phyloP scores from a whole-genome alignment of 2,329 filamentous ascomycete species.

The Sporothrix euskadiensis region DNA sequence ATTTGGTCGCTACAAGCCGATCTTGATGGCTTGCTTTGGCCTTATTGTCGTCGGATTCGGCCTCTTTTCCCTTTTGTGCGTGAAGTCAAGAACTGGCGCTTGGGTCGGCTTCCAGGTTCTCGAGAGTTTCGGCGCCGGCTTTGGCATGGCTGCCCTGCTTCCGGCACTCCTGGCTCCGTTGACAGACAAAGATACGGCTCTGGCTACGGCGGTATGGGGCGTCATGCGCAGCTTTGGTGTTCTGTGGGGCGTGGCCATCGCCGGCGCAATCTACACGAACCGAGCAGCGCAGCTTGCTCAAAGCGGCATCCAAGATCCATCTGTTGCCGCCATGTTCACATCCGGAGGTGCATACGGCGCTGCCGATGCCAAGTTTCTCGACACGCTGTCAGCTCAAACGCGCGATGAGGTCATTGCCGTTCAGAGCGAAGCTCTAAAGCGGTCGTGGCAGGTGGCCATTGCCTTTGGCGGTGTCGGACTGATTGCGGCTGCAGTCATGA shows the following conservation, averaged over 20 bases:
- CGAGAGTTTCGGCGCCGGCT: not conserved
- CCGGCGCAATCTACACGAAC: slow-evolving; percentile 2
- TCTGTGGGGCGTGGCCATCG: slow-evolving; percentile 5
- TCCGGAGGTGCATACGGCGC: not conserved
- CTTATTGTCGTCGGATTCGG: slow-evolving; percentile 1
- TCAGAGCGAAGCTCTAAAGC: not conserved
- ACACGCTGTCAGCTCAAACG: not conserved
- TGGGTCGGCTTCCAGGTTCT: slow-evolving; percentile 11
- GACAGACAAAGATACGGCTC: not conserved
- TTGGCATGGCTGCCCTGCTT: slow-evolving; percentile 6
- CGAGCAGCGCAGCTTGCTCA: not conserved
- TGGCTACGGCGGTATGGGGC: not conserved
- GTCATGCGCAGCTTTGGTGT: not conserved
- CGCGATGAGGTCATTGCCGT: not conserved
- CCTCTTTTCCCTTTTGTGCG: not conserved
- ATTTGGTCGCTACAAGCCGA: slow-evolving; percentile 4
- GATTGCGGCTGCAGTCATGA: not conserved
- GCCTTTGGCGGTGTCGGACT: slow-evolving; percentile 8
- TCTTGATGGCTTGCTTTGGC: not conserved
- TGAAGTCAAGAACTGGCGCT: not conserved
- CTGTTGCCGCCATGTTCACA: not conserved
- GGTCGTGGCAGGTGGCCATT: slow-evolving; percentile 13
- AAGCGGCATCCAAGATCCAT: not conserved
- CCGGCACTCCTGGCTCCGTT: not conserved
- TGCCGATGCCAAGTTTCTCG: not conserved